Evolutionary conservation across 129 eudicot species (phyloP), one percentile per base, ranked within the genome.

Genomic region (Tanacetum coccineum): DNA sequence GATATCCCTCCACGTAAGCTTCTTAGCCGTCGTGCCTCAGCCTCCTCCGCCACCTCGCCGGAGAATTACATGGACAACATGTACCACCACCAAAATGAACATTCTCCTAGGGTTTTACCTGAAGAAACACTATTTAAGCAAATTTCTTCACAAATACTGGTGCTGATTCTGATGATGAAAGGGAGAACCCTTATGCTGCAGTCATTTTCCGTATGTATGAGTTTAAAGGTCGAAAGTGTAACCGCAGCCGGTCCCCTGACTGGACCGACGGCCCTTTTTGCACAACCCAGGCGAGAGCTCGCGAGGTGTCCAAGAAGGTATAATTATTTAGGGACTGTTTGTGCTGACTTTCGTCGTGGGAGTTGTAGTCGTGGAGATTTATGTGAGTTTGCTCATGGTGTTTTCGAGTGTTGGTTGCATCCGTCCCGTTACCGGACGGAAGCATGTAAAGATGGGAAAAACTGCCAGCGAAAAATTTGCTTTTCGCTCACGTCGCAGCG

Each of bases 1-100:
- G 95, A 91, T 59, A 91, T 91, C 64, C 95, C 97, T 1, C 97
- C 97, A 0, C 68, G 97, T n/a, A 90, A 87, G 70, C 97, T 85
- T 70, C 84, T 84, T 62, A 20, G 68, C 70, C 86, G 90, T 70
- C 87, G 84, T 25, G 55, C 78, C 47, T 21, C 76, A 48, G 73
- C 80, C n/a, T 20, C 74, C 47, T 62, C 69, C 53, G 73, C 80
- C n/a, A 20, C 74, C 47, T 62, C 69, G 6, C 68, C 59, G 20
- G 78, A 72, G 11, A 1, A 56, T 3, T 61, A 58, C 32, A 18
- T 66, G 19, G 74, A 81, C 49, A 42, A 17, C 70, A 61, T 75
- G 21, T 52, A 51, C 19, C 79, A 64, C 15, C 44, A 51, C 19
- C 79, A 64, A 17, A 64, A 64, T 26, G 78, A 73, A 36, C 42